Evolutionary conservation across 805 yeast species (phyloP).

Genomic region (Saccharomycopsis fodiens): DNA sequence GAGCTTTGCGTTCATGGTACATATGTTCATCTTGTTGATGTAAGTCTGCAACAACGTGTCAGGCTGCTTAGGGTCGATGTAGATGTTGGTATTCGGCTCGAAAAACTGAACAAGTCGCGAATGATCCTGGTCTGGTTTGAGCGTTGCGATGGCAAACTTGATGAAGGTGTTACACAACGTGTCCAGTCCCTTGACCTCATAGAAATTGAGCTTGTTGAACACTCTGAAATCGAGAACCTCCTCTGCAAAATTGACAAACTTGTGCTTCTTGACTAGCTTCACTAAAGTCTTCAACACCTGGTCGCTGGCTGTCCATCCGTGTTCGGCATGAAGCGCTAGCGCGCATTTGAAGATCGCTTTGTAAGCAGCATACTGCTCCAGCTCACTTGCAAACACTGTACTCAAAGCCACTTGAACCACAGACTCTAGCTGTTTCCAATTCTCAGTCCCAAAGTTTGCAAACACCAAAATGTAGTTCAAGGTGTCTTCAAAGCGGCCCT

Average conservation of each 20-base stretch:
- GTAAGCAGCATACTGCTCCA: constrained; percentile 1
- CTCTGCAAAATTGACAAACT: constrained; percentile 16
- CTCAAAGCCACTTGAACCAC: neutral
- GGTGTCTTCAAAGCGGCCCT: neutral
- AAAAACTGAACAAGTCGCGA: constrained; percentile 16
- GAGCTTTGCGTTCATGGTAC: constrained; percentile 11
- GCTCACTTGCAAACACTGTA: neutral
- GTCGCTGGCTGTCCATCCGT: constrained; percentile 8
- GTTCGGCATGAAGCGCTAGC: neutral
- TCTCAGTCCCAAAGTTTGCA: constrained; percentile 1
- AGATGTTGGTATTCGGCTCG: constrained; percentile 17
- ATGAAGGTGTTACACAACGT: constrained; percentile 15
- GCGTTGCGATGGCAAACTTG: constrained; percentile 12
- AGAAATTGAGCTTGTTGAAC: constrained; percentile 3
- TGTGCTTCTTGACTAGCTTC: constrained; percentile 16
- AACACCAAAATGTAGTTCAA: constrained; percentile 2
- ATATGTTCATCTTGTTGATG: constrained; percentile 18
- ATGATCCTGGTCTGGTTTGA: neutral
- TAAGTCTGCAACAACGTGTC: constrained; percentile 18
- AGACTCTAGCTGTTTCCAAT: constrained; percentile 2
- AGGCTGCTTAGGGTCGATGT: constrained; percentile 13
- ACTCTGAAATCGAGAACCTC: constrained; percentile 11
- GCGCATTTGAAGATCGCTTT: constrained; percentile 1
- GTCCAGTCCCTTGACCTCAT: constrained; percentile 7
- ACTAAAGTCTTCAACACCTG: constrained; percentile 14